Conservation (phyloP, 352 stramenopile species). For the Phytophthora brassicae region DNA sequence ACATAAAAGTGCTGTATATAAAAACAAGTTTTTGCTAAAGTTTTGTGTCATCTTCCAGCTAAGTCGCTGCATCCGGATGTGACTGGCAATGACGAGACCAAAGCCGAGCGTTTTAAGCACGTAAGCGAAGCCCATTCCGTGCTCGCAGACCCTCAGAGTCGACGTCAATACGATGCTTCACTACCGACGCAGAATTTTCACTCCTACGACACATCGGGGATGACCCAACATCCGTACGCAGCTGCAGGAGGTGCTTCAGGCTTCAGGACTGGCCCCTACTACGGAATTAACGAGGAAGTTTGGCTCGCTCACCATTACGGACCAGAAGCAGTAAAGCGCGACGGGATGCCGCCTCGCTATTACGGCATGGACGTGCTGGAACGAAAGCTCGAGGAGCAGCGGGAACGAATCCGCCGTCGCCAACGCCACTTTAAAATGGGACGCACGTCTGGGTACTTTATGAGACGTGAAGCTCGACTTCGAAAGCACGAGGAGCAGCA, state of each 20-base stretch:
- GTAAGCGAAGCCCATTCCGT: conserved; percentile 80
- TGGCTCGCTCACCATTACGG: conserved; percentile 88
- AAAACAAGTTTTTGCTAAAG: no score
- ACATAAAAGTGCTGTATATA: no score
- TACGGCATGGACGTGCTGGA: conserved; percentile 82
- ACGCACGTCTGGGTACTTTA: conserved; percentile 66
- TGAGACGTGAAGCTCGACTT: conserved; percentile 67
- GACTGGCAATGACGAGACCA: conserved; percentile 76
- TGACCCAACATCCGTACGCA: conserved; percentile 59
- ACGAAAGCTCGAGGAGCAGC: conserved; percentile 63
- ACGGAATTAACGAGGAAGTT: conserved; percentile 83
- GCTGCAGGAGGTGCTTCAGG: conserved; percentile 30
- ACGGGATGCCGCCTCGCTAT: conserved; percentile 48
- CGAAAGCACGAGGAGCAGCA: conserved; percentile 55
- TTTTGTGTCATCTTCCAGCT: conserved; percentile 28
- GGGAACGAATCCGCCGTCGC: conserved; percentile 60
- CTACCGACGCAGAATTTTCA: conserved; percentile 47
- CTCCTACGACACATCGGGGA: conserved; percentile 42
- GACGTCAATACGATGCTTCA: conserved; percentile 67
- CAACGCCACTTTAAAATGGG: conserved; percentile 78
- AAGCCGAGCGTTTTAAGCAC: conserved; percentile 85
- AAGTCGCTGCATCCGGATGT: conserved; percentile 87
- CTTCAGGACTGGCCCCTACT: conserved; percentile 41
- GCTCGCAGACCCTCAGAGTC: conserved; percentile 62
- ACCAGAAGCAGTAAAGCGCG: conserved; percentile 43